Evolutionary conservation across 23 red algal genomes (phyloP).

Genomic region (Gracilariopsis chorda): DNA sequence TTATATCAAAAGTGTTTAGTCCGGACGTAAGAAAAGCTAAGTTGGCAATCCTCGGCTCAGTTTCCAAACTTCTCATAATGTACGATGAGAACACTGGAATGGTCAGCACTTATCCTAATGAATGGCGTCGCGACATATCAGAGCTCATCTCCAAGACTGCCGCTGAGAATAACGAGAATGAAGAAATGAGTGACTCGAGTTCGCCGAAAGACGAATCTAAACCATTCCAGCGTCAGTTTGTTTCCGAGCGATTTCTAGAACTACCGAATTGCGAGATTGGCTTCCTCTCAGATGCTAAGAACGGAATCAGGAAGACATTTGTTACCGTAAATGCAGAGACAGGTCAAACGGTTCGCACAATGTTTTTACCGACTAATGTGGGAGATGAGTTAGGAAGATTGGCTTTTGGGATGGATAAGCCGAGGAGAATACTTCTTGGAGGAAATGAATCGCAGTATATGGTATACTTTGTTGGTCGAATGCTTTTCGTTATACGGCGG

Average conservation of each 20-base stretch:
- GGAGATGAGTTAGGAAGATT: background rate
- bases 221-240: background rate
- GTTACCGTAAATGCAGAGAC: background rate
- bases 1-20: background rate
- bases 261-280: background rate
- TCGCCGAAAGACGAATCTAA: background rate
- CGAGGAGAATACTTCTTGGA: background rate
- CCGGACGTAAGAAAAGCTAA: background rate
- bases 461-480: background rate
- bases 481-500: background rate
- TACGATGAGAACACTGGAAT: background rate
- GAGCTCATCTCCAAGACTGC: background rate
- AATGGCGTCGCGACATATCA: background rate
- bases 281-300: background rate
- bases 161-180: background rate
- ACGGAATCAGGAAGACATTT: background rate
- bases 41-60: background rate
- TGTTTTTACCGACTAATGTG: background rate
- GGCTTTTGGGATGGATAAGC: background rate
- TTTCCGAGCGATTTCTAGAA: background rate
- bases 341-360: background rate
- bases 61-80: background rate
- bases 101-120: background rate
- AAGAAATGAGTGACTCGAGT: background rate
- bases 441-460: background rate